Percentiles rank a stretch among this genome's conserved stretches.
Evolutionary conservation across 306 rosid genomes (phyloP).

Genomic region (Oxytropis ochrocephala): DNA sequence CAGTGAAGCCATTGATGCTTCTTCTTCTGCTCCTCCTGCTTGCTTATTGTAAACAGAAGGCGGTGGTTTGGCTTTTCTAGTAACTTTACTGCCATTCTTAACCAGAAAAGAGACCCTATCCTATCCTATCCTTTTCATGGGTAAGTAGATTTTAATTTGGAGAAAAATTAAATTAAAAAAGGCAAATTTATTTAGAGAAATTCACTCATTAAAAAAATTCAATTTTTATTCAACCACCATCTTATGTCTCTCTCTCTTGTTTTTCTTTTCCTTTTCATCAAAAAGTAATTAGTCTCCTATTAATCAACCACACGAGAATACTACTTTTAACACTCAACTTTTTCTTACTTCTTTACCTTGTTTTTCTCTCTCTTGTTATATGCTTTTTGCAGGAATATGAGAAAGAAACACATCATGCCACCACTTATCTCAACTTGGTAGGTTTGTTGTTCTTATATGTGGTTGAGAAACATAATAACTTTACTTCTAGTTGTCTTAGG

Average conservation of each 20-base stretch:
- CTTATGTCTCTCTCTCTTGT: conserved; percentile 20
- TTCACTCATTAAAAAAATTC: no score
- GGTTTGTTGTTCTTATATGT: conserved; percentile 60
- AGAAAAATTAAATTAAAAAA: neutral
- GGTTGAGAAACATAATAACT: conserved; percentile 70
- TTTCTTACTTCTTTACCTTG: conserved; percentile 2
- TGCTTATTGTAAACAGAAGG: conserved; percentile 27
- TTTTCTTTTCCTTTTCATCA: conserved; percentile 18
- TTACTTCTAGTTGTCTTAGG: conserved; percentile 41
- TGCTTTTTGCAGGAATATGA: conserved; percentile 77
- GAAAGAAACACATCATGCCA: conserved; percentile 34
- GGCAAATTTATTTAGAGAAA: neutral
- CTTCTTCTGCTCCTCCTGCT: conserved; percentile 23
- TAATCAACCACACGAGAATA: conserved; percentile 81
- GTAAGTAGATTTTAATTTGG: conserved; percentile 46
- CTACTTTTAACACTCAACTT: conserved; percentile 53
- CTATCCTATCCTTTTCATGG: conserved; percentile 38
- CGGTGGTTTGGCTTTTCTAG: conserved; percentile 59
- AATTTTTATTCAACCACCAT: conserved; percentile 41
- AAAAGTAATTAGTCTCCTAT: conserved; percentile 39
- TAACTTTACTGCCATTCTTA: conserved; percentile 35
- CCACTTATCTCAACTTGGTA: conserved; percentile 55
- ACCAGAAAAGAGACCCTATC: neutral
- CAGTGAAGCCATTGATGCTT: conserved; percentile 30
- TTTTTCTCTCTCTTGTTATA: conserved; percentile 14